Conservation (phyloP, 2,329 filamentous ascomycete genomes). For the Basipetospora chlamydospora region DNA sequence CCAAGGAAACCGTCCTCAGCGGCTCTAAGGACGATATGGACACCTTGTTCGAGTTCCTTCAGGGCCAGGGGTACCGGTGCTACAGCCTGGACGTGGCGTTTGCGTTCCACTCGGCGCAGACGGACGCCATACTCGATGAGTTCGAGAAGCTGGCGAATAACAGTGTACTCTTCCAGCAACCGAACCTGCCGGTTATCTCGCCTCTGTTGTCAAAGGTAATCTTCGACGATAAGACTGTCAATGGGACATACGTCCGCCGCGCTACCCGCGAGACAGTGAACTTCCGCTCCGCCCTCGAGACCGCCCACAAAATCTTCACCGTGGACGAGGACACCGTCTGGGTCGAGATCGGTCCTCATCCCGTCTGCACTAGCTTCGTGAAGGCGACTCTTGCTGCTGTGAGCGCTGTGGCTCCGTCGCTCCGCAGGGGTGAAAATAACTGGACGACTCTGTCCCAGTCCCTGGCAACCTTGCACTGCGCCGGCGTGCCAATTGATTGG, state of each 20-base stretch:
- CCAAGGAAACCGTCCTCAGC: conserved; percentile 45
- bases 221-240: not conserved
- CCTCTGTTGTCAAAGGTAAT: too few species aligned
- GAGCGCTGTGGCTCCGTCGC: too few species aligned
- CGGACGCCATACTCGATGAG: conserved; percentile 27
- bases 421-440: too few species aligned
- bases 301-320: conserved; percentile 29
- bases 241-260: not conserved
- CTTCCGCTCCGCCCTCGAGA: conserved; percentile 19
- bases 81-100: conserved; percentile 18
- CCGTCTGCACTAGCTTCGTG: conserved; percentile 47
- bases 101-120: conserved; percentile 22
- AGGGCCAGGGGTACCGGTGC: not conserved
- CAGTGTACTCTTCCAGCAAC: conserved; percentile 23
- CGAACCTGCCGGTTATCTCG: not conserved
- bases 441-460: not conserved
- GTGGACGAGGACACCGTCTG: conserved; percentile 44
- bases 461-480: not conserved
- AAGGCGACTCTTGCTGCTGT: not conserved
- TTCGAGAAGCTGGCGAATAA: conserved; percentile 27
- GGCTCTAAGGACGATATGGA: conserved; percentile 34
- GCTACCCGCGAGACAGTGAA: not conserved
- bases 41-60: conserved; percentile 14
- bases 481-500: not conserved
- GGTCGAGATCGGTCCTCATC: conserved; percentile 56